A percentile compares a stretch with the other conserved stretches of the same genome.
Evolutionary conservation across 2,329 filamentous ascomycete genomes (phyloP).

Genomic region (Fusarium sp.): DNA sequence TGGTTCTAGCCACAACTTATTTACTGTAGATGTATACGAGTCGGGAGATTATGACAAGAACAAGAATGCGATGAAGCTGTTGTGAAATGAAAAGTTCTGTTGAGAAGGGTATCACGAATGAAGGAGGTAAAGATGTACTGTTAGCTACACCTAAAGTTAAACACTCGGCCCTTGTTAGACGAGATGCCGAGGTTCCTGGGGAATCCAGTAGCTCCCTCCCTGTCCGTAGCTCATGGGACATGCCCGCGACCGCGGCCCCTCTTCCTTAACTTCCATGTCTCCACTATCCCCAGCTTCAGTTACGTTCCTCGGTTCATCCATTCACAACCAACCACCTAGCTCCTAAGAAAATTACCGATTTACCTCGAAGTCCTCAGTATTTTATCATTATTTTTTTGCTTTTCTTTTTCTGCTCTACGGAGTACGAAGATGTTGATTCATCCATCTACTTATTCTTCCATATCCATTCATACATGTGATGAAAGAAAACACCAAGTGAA

Average conservation of each 20-base stretch:
- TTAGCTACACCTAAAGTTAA: constrained; percentile 2
- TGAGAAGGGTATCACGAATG: constrained; percentile 12
- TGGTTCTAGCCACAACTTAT: background rate
- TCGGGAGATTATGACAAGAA: background rate
- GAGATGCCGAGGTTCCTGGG: constrained; percentile 43
- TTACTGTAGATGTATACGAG: background rate
- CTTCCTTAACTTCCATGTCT: constrained; percentile 32
- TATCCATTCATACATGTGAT: background rate
- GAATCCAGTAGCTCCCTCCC: constrained; percentile 4
- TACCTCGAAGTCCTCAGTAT: background rate
- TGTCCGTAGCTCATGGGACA: background rate
- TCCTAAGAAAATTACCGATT: background rate
- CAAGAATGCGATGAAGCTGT: background rate
- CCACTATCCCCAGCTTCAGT: constrained; percentile 24
- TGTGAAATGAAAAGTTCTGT: background rate
- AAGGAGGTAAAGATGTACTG: constrained; percentile 2
- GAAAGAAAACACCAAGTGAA: background rate
- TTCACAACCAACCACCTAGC: background rate
- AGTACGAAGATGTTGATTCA: background rate
- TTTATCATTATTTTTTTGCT: background rate
- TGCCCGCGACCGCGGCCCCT: constrained; percentile 21
- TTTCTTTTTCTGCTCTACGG: background rate
- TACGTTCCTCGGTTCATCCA: constrained; percentile 17
- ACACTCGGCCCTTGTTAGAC: constrained; percentile 25
- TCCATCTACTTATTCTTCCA: background rate